Percentiles rank a stretch among this genome's conserved stretches.
These are phyloP conservation scores for Clitoria ternatea DNA, from an alignment of 306 rosid genomes.

Conservation along the genomic window DNA sequence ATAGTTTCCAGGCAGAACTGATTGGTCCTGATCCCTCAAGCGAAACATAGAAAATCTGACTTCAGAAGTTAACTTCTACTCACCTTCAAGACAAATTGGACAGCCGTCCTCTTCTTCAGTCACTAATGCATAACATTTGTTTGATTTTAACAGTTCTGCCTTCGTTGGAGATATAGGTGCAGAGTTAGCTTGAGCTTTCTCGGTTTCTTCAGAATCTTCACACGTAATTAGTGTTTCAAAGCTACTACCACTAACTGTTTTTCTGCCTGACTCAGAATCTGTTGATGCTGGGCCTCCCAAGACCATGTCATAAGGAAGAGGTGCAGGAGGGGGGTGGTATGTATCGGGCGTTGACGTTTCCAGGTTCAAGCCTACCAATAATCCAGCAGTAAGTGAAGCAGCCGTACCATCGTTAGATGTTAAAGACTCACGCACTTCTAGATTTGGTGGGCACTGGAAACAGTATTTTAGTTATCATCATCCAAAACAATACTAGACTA, in stretches of 20 bases:
- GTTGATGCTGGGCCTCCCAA: constrained; percentile 48
- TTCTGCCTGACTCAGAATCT: constrained; percentile 49
- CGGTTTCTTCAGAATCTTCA: constrained; percentile 55
- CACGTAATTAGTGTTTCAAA: constrained; percentile 46
- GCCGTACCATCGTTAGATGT: constrained; percentile 38
- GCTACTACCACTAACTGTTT: constrained; percentile 49
- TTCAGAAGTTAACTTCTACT: background rate
- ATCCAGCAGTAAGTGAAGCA: constrained; percentile 48
- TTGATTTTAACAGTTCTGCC: constrained; percentile 38
- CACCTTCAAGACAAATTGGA: constrained; percentile 90
- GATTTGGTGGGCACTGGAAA: constrained; percentile 60
- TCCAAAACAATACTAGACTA: background rate
- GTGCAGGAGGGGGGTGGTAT: constrained; percentile 74
- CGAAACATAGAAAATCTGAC: constrained; percentile 8
- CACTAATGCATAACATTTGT: constrained; percentile 23
- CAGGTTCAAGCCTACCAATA: constrained; percentile 46
- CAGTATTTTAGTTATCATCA: constrained; percentile 2
- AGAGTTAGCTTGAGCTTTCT: constrained; percentile 46
- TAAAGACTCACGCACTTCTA: constrained; percentile 55
- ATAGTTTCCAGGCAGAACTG: background rate
- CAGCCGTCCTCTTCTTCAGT: constrained; percentile 77
- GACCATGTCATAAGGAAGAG: constrained; percentile 67
- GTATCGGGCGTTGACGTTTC: constrained; percentile 69
- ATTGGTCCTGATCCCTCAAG: constrained; percentile 7
- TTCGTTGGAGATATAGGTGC: constrained; percentile 40